Evolutionary conservation across 176 grass and related monocot species (phyloP).

Genomic region (Otatea glauca): DNA sequence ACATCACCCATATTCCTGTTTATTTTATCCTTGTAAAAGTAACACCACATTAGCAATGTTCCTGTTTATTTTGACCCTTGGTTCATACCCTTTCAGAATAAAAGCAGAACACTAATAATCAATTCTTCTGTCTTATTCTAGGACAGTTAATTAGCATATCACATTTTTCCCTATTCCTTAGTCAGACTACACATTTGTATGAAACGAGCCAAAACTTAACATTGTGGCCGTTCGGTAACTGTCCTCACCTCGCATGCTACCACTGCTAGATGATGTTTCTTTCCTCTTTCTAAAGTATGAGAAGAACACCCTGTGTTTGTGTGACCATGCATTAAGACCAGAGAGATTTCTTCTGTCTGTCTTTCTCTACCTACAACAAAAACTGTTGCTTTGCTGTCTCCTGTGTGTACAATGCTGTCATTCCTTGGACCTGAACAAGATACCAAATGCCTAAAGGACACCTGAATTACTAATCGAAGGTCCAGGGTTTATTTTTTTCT

Average conservation of each 20-base stretch:
- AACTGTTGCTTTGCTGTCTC: constrained; percentile 23
- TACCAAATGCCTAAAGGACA: constrained; percentile 8
- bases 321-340: constrained; percentile 27
- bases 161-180: constrained; percentile 18
- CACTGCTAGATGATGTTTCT: background rate
- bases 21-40: background rate
- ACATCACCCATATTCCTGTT: background rate
- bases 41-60: background rate
- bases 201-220: constrained; percentile 5
- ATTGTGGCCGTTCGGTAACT: background rate
- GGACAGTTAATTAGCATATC: no score
- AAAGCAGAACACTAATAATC: background rate
- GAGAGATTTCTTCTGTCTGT: background rate
- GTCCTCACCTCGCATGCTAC: constrained; percentile 5
- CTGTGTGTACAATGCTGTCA: constrained; percentile 40
- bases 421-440: constrained; percentile 25
- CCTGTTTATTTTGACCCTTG: background rate
- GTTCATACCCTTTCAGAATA: constrained; percentile 6
- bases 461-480: background rate
- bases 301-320: constrained; percentile 20
- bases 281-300: constrained; percentile 32
- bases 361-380: constrained; percentile 39
- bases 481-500: constrained; percentile 15
- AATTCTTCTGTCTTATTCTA: background rate
- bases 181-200: constrained; percentile 46